phyloP scores from a whole-genome alignment of 2,329 filamentous ascomycete genomes.

The Knufia fluminis region DNA sequence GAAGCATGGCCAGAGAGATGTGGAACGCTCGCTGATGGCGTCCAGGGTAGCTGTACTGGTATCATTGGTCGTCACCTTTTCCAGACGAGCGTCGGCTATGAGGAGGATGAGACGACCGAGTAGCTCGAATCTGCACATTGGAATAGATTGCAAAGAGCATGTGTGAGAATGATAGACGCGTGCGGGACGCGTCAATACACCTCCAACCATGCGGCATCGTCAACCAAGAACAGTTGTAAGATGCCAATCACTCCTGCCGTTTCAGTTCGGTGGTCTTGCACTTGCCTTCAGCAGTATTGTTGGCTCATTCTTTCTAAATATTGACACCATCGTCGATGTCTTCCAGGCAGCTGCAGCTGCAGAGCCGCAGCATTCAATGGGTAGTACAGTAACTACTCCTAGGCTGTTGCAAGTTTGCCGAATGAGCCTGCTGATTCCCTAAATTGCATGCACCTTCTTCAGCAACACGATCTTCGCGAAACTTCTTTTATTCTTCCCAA shows the following conservation, averaged over 20 bases:
- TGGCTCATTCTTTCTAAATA: neutral
- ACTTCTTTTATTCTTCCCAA: slow-evolving; percentile 12
- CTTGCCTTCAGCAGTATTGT: neutral
- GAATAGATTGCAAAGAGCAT: slow-evolving; percentile 6
- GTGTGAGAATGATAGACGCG: neutral
- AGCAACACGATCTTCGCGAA: slow-evolving; percentile 16
- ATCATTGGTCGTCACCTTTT: neutral
- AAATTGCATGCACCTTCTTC: slow-evolving; percentile 6
- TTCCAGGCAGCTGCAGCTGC: neutral
- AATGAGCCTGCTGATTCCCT: neutral
- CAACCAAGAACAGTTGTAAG: neutral
- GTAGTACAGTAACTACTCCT: no score
- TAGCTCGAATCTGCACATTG: slow-evolving; percentile 41
- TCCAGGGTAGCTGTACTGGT: neutral
- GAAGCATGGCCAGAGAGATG: slow-evolving; percentile 58
- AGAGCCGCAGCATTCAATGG: neutral
- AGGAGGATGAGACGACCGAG: slow-evolving; percentile 35
- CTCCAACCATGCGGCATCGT: neutral
- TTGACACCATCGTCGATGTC: neutral
- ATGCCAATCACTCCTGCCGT: neutral
- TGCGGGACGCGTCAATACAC: slow-evolving; percentile 1
- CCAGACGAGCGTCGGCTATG: neutral
- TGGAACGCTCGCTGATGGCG: neutral
- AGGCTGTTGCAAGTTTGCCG: slow-evolving; percentile 2
- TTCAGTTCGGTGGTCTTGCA: neutral